These are phyloP conservation scores for Trypanosoma theileri DNA, from an alignment of 208 protist genomes.

Conservation along the genomic window DNA sequence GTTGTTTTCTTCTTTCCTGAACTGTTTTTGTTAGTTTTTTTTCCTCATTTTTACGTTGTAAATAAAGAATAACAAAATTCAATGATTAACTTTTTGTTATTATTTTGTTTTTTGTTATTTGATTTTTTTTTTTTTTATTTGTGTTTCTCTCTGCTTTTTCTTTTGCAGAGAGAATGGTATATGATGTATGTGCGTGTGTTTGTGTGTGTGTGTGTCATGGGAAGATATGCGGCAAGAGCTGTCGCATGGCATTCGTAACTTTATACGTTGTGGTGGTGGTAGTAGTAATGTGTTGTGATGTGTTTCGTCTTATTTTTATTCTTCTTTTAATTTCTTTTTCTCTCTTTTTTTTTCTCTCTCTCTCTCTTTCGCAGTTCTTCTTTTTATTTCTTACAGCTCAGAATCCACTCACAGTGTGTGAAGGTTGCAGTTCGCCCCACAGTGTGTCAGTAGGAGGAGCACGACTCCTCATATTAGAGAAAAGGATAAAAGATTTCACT, in stretches of 20 bases:
- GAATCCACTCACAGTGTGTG: too few species aligned
- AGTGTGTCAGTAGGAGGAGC: too few species aligned
- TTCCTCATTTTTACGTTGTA: slow-evolving; percentile 6
- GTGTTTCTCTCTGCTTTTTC: too few species aligned
- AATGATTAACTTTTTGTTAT: not conserved
- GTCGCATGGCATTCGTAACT: not conserved
- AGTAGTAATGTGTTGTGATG: not conserved
- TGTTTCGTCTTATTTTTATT: not conserved
- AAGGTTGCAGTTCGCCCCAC: too few species aligned
- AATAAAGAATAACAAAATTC: too few species aligned
- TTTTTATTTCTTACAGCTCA: slow-evolving; percentile 10
- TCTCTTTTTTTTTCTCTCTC: not conserved
- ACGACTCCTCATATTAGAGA: too few species aligned
- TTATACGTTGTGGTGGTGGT: not conserved
- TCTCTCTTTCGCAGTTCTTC: not conserved
- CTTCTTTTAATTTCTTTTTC: slow-evolving; percentile 4
- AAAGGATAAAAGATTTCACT: too few species aligned
- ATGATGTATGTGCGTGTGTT: slow-evolving; percentile 4
- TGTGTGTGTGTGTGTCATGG: slow-evolving; percentile 1
- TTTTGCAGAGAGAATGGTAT: slow-evolving; percentile 15
- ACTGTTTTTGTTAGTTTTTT: slow-evolving; percentile 3
- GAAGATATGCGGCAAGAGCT: not conserved
- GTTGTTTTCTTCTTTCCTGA: not conserved
- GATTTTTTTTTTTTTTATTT: too few species aligned
- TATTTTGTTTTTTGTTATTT: slow-evolving; percentile 10